These are phyloP conservation scores for Dothidotthia symphoricarpi DNA, from an alignment of 2,329 filamentous ascomycete species.

Conservation along the genomic window DNA sequence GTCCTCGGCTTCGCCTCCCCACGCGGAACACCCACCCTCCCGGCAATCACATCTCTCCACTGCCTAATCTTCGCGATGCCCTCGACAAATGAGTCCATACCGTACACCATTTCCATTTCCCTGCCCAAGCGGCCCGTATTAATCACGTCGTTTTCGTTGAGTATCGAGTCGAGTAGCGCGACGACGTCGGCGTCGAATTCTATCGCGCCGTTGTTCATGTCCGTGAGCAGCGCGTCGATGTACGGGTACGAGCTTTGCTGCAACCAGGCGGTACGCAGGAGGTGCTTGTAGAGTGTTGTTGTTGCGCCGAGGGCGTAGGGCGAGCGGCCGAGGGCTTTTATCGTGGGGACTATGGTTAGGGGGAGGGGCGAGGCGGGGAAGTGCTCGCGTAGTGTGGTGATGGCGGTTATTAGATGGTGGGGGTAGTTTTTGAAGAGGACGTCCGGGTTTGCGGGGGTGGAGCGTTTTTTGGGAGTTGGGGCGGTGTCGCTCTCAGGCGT, in stretches of 20 bases:
- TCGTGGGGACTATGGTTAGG: conserved; percentile 62
- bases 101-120: conserved; percentile 32
- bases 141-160: conserved; percentile 25
- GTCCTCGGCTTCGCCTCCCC: conserved; percentile 1
- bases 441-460: conserved; percentile 45
- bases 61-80: conserved; percentile 28
- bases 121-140: conserved; percentile 25
- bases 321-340: conserved; percentile 66
- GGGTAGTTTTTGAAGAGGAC: conserved; percentile 66
- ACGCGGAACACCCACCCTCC: conserved; percentile 25
- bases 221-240: conserved; percentile 58
- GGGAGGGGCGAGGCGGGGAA: conserved; percentile 62
- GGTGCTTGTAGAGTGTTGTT: conserved; percentile 66
- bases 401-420: conserved; percentile 57
- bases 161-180: conserved; percentile 38
- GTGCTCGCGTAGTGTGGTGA: conserved; percentile 56
- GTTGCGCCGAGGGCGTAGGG: conserved; percentile 71
- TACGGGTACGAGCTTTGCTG: conserved; percentile 58
- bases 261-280: conserved; percentile 62
- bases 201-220: conserved; percentile 65
- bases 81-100: conserved; percentile 37
- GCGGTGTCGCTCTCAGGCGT: neutral
- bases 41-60: conserved; percentile 33
- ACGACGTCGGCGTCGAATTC: conserved; percentile 55
- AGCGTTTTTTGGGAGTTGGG: neutral